These are phyloP conservation scores for Schrenkiella parvula DNA, from an alignment of 345 rosid species.

Conservation along the genomic window DNA sequence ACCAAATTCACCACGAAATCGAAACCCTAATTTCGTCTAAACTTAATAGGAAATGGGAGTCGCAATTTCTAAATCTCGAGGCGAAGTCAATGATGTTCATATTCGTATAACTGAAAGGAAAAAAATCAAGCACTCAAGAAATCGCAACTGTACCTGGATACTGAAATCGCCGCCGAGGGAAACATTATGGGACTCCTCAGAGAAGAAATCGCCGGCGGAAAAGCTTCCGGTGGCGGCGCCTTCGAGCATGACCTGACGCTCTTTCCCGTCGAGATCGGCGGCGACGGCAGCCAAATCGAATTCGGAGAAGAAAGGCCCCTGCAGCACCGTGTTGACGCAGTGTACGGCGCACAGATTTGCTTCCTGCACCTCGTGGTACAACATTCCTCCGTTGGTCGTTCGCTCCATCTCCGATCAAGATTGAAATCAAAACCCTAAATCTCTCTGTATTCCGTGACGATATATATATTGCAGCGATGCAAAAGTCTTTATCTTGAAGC, in stretches of 20 bases:
- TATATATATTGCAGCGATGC: neutral
- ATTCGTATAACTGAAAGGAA: neutral
- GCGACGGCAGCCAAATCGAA: conserved; percentile 93
- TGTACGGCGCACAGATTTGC: conserved; percentile 96
- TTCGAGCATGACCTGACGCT: conserved; percentile 73
- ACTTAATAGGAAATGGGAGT: neutral
- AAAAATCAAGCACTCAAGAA: neutral
- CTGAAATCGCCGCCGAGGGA: conserved; percentile 94
- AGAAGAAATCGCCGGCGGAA: conserved; percentile 63
- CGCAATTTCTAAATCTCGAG: neutral
- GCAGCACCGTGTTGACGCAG: conserved; percentile 93
- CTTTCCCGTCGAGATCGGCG: conserved; percentile 77
- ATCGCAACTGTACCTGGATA: conserved; percentile 58
- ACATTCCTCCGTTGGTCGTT: conserved; percentile 85
- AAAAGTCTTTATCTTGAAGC: neutral
- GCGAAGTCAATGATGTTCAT: neutral
- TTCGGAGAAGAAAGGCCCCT: conserved; percentile 97
- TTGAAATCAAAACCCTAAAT: neutral
- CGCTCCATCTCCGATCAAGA: conserved; percentile 49
- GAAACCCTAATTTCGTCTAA: conserved; percentile 17
- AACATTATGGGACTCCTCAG: conserved; percentile 90
- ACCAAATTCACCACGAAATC: neutral
- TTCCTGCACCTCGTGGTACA: conserved; percentile 99
- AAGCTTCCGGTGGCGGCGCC: conserved; percentile 29
- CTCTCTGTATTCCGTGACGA: neutral